Base-by-base conservation (phyloP, 495 filamentous ascomycete genomes). In the Filosporella fistucella region DNA sequence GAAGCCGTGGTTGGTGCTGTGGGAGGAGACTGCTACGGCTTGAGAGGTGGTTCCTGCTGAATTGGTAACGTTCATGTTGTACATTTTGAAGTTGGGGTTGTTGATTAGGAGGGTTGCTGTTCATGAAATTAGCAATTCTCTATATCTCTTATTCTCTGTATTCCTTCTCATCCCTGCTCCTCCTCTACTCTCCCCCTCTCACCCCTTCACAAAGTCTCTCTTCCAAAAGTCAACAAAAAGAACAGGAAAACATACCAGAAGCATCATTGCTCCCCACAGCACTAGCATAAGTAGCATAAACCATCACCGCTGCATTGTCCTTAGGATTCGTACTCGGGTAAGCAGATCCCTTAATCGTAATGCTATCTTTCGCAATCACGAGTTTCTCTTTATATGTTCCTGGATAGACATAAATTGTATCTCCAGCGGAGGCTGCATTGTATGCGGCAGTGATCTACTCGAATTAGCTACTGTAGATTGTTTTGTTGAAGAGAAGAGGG, bases 41-140 rank as follows among this genome's bases (percentile, higher is more conserved):
- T 73, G 68, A 24, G 47, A 42, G 17, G 61, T 65, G 7, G 51
- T 17, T 3, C 71, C 70, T 23, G 58, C 60, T 26, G 58, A 64
- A 59, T 77, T 77, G 33, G 44, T 55, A 23, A 77, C 46, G 58
- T 74, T 75, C 52, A 77, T 52, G 52, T 75, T 76, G 65, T 40
- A 23, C 43, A 74, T 51, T 40, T 62, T 64, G 32, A 69, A 59
- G 35, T 66, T 67, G 9, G 58, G 39, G 32, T 64, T 60, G 30
- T 57, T 63, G 46, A 68, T 40, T 8, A 20, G 36, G 6, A 40
- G 11, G 36, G 36, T 23, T 40, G 36, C 36, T 40, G 36, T 11
- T 18, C 20, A 20, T 3, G 36, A 20, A 20, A 40, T n/a, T 30
- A n/a, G 8, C 8, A 30, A 30, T n/a, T 30, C n/a, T 8, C 8